These are phyloP conservation scores for Auricularia sp. DNA, from an alignment of 768 basidiomycete species.

Conservation along the genomic window DNA sequence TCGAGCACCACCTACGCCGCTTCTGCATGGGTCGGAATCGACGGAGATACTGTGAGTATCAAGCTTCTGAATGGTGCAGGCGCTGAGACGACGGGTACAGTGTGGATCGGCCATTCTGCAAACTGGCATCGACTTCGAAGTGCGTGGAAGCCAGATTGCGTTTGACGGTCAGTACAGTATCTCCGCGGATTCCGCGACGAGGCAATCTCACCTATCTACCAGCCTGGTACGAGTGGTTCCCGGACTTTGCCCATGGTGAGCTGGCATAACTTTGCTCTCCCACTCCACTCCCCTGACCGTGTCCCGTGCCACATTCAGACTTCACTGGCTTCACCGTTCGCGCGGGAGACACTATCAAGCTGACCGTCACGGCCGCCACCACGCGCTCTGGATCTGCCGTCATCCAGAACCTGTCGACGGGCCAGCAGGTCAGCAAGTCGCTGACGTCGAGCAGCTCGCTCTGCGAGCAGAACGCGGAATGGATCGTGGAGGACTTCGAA, in stretches of 20 bases:
- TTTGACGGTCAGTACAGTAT: slow-evolving; percentile 19
- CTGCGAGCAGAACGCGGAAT: slow-evolving; percentile 28
- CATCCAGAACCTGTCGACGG: slow-evolving; percentile 19
- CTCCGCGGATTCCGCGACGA: neutral
- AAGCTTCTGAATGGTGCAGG: too few relatives aligned
- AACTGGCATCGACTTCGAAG: slow-evolving; percentile 26
- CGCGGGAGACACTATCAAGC: slow-evolving; percentile 20
- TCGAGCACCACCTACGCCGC: slow-evolving; percentile 16
- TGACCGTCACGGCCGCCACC: slow-evolving; percentile 20
- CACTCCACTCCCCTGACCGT: neutral
- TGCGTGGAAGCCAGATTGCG: slow-evolving; percentile 13
- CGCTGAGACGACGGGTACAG: too few relatives aligned
- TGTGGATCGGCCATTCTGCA: slow-evolving; percentile 26
- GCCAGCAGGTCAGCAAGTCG: slow-evolving; percentile 19
- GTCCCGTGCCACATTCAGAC: slow-evolving; percentile 10
- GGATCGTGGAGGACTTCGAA: slow-evolving; percentile 28
- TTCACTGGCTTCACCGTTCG: slow-evolving; percentile 21
- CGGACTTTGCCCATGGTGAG: slow-evolving; percentile 7
- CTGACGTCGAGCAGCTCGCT: slow-evolving; percentile 21
- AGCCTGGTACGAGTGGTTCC: slow-evolving; percentile 28
- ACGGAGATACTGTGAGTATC: slow-evolving; percentile 19
- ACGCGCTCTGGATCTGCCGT: slow-evolving; percentile 18
- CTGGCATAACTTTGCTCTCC: neutral
- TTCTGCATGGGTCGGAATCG: slow-evolving; percentile 29
- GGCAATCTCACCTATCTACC: neutral